A percentile compares a stretch with the other conserved stretches of the same genome.
These are phyloP conservation scores for Nakaseomyces sp. DNA, from an alignment of 1,139 yeast genomes.

Conservation along the genomic window DNA sequence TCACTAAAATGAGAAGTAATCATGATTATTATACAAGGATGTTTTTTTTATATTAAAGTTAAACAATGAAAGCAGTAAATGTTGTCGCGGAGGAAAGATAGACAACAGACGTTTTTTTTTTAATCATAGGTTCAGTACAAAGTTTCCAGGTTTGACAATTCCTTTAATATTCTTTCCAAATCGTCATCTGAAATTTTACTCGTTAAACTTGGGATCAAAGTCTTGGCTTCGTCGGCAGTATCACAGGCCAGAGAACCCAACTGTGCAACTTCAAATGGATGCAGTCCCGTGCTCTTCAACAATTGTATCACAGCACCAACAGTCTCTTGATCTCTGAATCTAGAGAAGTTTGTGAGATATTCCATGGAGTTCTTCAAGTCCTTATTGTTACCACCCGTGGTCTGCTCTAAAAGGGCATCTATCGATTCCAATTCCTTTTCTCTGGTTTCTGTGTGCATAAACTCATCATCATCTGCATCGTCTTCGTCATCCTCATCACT, in stretches of 20 bases:
- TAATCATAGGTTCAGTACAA: slow-evolving; percentile 29
- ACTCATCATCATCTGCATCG: slow-evolving; percentile 30
- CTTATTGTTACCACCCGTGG: slow-evolving; percentile 54
- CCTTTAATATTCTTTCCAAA: slow-evolving; percentile 77
- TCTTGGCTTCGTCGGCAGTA: slow-evolving; percentile 95
- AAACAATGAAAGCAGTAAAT: too few relatives aligned
- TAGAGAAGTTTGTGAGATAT: slow-evolving; percentile 73
- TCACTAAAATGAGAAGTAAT: too few relatives aligned
- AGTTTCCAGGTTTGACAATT: slow-evolving; percentile 59
- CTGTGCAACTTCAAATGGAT: slow-evolving; percentile 95
- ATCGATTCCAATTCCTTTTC: slow-evolving; percentile 32
- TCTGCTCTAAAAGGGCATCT: slow-evolving; percentile 29
- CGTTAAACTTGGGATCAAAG: slow-evolving; percentile 78
- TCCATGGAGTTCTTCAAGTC: slow-evolving; percentile 89
- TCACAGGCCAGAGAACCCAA: slow-evolving; percentile 90
- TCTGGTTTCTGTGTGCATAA: slow-evolving; percentile 30
- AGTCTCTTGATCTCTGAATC: slow-evolving; percentile 87
- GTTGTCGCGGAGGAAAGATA: too few relatives aligned
- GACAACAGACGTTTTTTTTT: too few relatives aligned
- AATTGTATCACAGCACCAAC: slow-evolving; percentile 89
- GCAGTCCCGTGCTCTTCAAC: slow-evolving; percentile 68
- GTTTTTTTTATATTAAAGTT: too few relatives aligned
- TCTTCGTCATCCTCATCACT: slow-evolving; percentile 31
- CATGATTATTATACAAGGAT: too few relatives aligned
- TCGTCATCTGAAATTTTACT: slow-evolving; percentile 80